phyloP scores from a whole-genome alignment of 208 protist species.

The Plasmodiophora brassicae region DNA sequence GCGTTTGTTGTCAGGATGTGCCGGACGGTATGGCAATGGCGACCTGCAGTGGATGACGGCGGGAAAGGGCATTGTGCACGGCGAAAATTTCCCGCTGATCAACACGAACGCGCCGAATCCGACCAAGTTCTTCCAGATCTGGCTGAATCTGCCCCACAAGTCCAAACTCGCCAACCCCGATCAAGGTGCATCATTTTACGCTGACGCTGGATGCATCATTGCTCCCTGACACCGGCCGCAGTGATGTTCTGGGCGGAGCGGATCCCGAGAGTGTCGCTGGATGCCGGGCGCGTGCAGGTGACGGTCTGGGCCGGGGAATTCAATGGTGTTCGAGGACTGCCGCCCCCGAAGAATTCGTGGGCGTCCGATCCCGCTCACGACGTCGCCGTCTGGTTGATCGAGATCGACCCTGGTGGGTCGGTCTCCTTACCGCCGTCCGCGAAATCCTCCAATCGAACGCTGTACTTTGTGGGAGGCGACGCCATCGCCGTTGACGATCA shows the following conservation, averaged over 20 bases:
- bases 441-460: background rate
- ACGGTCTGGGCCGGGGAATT: constrained; percentile 31
- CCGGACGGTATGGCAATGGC: constrained; percentile 26
- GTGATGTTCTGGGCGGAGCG: constrained; percentile 35
- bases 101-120: background rate
- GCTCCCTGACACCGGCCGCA: background rate
- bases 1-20: no score
- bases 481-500: background rate
- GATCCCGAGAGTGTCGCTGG: background rate
- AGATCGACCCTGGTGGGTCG: background rate
- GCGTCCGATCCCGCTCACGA: constrained; percentile 25
- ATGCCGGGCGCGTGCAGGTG: background rate
- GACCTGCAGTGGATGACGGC: constrained; percentile 41
- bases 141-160: constrained; percentile 31
- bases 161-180: background rate
- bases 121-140: constrained; percentile 23
- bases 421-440: background rate
- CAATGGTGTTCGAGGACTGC: background rate
- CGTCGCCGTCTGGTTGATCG: constrained; percentile 24
- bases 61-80: constrained; percentile 33
- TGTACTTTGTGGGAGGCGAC: background rate
- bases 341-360: constrained; percentile 24
- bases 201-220: background rate
- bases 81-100: constrained; percentile 37
- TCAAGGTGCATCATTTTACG: background rate